phyloP scores from a whole-genome alignment of 768 basidiomycete genomes.

The Macrolepiota dolichaula region DNA sequence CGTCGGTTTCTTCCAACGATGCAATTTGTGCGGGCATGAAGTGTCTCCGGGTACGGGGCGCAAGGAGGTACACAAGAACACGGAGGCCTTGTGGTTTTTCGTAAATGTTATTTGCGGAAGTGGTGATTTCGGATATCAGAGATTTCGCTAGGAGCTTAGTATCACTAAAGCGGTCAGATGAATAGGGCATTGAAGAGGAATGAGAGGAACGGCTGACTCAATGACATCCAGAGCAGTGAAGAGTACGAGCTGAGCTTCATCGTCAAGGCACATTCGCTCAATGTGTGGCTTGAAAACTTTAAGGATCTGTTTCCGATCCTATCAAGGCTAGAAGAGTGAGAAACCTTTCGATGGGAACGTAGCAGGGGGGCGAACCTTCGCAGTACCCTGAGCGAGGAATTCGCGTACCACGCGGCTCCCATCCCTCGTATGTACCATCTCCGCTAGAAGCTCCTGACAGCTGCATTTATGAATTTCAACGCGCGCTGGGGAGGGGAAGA shows the following conservation, averaged over 20 bases:
- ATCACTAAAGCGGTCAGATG: conserved; percentile 47
- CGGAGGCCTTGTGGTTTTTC: conserved; percentile 73
- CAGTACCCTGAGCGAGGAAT: conserved; percentile 77
- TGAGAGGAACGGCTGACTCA: conserved; percentile 54
- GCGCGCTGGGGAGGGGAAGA: neutral
- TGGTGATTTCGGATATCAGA: conserved; percentile 66
- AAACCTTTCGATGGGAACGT: neutral
- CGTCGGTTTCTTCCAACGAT: conserved; percentile 71
- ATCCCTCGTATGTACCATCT: conserved; percentile 93
- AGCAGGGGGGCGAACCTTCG: conserved; percentile 53
- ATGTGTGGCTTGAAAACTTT: conserved; percentile 89
- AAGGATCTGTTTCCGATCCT: conserved; percentile 91
- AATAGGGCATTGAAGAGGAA: neutral
- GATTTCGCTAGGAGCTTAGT: conserved; percentile 87
- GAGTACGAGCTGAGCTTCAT: conserved; percentile 86
- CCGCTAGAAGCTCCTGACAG: conserved; percentile 81
- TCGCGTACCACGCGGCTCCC: conserved; percentile 85
- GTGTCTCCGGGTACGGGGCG: conserved; percentile 80
- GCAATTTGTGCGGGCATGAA: conserved; percentile 82
- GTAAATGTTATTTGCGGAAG: conserved; percentile 54
- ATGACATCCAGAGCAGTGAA: conserved; percentile 89
- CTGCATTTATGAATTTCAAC: conserved; percentile 30
- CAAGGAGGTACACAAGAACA: conserved; percentile 76
- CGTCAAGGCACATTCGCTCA: conserved; percentile 82
- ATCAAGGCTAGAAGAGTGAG: neutral